phyloP scores from a whole-genome alignment of 257 asterid genomes.

The Catharanthus roseus region DNA sequence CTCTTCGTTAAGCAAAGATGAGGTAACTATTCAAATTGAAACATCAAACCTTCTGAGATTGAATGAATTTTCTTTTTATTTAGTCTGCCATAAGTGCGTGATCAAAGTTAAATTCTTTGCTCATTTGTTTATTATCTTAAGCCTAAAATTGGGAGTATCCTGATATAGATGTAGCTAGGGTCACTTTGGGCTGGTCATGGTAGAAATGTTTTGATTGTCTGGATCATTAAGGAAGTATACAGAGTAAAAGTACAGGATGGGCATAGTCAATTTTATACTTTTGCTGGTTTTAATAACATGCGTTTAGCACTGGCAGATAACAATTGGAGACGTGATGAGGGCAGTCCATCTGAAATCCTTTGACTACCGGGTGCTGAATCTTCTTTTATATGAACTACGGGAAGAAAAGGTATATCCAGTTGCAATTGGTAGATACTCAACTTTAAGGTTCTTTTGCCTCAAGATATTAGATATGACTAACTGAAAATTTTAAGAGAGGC shows the following conservation, averaged over 20 bases:
- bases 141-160: background rate
- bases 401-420: slow-evolving; percentile 53
- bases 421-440: background rate
- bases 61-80: background rate
- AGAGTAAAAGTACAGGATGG: background rate
- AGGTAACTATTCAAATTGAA: slow-evolving; percentile 31
- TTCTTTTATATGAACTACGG: slow-evolving; percentile 67
- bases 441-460: background rate
- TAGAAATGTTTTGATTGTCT: background rate
- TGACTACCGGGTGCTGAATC: slow-evolving; percentile 86
- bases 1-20: slow-evolving; percentile 39
- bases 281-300: slow-evolving; percentile 25
- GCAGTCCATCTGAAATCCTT: slow-evolving; percentile 89
- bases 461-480: background rate
- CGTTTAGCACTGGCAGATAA: slow-evolving; percentile 38
- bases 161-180: background rate
- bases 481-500: too few species aligned
- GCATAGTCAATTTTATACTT: slow-evolving; percentile 2
- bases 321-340: slow-evolving; percentile 62
- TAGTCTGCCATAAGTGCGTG: background rate
- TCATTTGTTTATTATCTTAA: background rate
- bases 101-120: background rate
- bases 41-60: background rate
- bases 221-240: background rate
- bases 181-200: background rate